Evolutionary conservation across 192 early-diverging fungal genomes (phyloP), one percentile per base, ranked within the genome.

Genomic region (Umbelopsis sp.): DNA sequence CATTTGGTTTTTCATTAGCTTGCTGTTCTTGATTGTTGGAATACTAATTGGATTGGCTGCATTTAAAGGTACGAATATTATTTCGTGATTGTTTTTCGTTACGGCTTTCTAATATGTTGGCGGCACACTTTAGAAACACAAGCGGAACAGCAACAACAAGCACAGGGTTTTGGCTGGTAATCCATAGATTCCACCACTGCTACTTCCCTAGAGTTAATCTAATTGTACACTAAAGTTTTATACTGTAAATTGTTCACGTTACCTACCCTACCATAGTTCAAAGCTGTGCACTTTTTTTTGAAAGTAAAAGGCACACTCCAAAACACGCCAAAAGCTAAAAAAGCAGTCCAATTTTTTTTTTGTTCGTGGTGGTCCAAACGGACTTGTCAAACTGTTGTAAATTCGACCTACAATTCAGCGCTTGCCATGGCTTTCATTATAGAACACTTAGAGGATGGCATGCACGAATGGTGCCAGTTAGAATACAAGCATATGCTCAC

Each of bases 1-100:
- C 16, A 78, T 96, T 16, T 99, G 97, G 97, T 89, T 99, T 52
- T 69, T 97, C 16, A 84, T 98, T 44, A 91, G 93, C 45, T 50
- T 98, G 14, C 74, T 90, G 3, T 97, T 99, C 67, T 77, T 99
- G 20, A 85, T 87, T 9, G 82, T 80, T 26, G 93, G 92, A 22
- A 88, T 99, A 25, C 73, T 96, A 0, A 88, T 85, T 20, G 97
- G 94, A 2, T 66, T 99, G 16, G 85, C 87, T 7, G 91, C 88
- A 21, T 93, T 98, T 74, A 98, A 96, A 74, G 72, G 77, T 79
- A 71, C 67, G 25, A 26, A 5, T 70, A 68, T 79, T 45, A n/a
- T 72, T 79, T 20, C 17, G 6, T 22, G 8, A 22, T n/a, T 53
- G n/a, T 44, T 7, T 25, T 12, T 10, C 9, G 24, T 24, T 20